Percentiles rank a stretch among this genome's conserved stretches.
Evolutionary conservation across 192 early-diverging fungal genomes (phyloP).

Genomic region (Backusella macrospora): DNA sequence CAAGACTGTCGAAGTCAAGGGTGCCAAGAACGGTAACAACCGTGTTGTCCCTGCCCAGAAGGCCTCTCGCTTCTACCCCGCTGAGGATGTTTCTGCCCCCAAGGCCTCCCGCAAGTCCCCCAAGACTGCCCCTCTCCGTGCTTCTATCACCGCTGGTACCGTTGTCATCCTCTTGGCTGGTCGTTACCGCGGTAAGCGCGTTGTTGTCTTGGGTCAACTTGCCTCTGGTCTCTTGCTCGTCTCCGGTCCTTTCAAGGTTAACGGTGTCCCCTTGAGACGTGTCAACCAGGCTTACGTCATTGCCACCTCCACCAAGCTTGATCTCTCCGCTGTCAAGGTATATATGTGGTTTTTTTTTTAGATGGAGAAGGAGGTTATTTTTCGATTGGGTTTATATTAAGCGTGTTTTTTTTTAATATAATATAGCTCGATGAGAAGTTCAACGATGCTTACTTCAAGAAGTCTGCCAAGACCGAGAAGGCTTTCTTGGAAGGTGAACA

Average conservation of each 20-base stretch:
- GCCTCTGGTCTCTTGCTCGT: slow-evolving; percentile 93
- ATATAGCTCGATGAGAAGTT: slow-evolving; percentile 70
- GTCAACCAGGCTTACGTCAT: slow-evolving; percentile 99
- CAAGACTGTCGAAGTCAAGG: slow-evolving; percentile 74
- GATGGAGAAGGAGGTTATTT: not conserved
- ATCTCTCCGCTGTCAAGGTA: slow-evolving; percentile 76
- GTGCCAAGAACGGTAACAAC: slow-evolving; percentile 82
- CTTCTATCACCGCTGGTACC: slow-evolving; percentile 95
- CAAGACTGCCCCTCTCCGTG: slow-evolving; percentile 76
- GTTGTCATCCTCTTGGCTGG: slow-evolving; percentile 95
- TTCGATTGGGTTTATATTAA: not conserved
- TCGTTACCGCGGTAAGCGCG: slow-evolving; percentile 97
- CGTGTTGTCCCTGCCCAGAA: slow-evolving; percentile 72
- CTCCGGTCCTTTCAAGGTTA: slow-evolving; percentile 97
- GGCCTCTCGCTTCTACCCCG: slow-evolving; percentile 79
- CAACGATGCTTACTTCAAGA: slow-evolving; percentile 92
- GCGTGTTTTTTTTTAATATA: not conserved
- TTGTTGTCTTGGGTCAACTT: slow-evolving; percentile 98
- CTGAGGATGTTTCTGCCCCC: slow-evolving; percentile 79
- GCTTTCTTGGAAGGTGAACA: slow-evolving; percentile 83
- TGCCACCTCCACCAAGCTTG: slow-evolving; percentile 99
- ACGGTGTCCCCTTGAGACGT: slow-evolving; percentile 97
- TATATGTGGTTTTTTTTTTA: slow-evolving; percentile 1
- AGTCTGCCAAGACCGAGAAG: slow-evolving; percentile 83
- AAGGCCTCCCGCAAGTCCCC: slow-evolving; percentile 81